Evolutionary conservation across 176 grass and related monocot genomes (phyloP), one percentile per base, ranked within the genome.

Genomic region (Thalia dealbata): DNA sequence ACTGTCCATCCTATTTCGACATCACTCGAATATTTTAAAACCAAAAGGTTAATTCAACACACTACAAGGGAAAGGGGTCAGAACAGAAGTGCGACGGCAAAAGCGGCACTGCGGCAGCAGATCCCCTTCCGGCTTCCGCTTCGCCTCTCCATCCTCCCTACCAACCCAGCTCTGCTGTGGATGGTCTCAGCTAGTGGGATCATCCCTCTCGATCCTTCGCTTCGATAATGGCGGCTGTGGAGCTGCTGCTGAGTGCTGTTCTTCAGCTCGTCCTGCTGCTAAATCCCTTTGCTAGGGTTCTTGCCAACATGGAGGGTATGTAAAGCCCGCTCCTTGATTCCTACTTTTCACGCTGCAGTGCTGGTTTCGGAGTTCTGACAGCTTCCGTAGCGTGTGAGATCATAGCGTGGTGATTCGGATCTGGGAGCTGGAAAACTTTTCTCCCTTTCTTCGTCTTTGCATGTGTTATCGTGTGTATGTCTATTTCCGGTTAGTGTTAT

Each of bases 291-390:
- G 27, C 65, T 68, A 68, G 65, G 65, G 65, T 68, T 68, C 30
- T 68, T 13, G 32, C 65, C 35, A 68, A 68, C 65, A 68, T 68
- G 65, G 65, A 68, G n/a, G 65, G 65, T 68, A 68, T 18, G 18
- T 19, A 22, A 35, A 1, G 18, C 15, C 13, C 18, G 12, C n/a
- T 68, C 19, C 13, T 29, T 24, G 23, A 24, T 38, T 38, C 32
- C 32, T 38, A 38, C 32, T 28, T 28, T n/a, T n/a, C n/a, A n/a
- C n/a, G n/a, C n/a, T 13, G 61, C 27, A 28, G 13, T 68, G 15
- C 35, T 68, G 38, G 9, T 45, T 15, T 24, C 3, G 16, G 54
- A 58, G 54, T 22, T 58, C 54, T 58, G 21, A 64, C 62, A 64
- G 26, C 25, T 64, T 64, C 32, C 26, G 6, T 15, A 27, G 12